Evolutionary conservation across 257 asterid species (phyloP).

Genomic region (Vinca minor): DNA sequence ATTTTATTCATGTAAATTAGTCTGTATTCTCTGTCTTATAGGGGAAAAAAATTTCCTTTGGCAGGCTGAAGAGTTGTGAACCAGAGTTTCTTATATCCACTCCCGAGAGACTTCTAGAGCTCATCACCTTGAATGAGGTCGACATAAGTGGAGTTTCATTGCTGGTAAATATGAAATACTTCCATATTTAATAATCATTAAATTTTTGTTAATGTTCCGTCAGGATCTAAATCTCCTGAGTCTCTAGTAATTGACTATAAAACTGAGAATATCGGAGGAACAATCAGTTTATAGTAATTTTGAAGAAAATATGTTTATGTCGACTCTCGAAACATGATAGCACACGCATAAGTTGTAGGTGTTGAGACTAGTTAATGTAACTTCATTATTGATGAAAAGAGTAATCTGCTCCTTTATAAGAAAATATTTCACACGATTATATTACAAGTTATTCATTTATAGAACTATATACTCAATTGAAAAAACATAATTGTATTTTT

Average conservation of each 20-base stretch:
- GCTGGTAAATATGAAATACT: constrained; percentile 50
- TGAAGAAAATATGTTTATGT: no score
- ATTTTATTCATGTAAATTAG: constrained; percentile 7
- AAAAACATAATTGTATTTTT: no score
- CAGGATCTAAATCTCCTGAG: background rate
- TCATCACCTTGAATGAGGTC: constrained; percentile 45
- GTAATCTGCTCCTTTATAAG: background rate
- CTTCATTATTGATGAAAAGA: background rate
- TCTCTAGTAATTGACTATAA: background rate
- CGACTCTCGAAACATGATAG: no score
- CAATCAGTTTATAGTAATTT: background rate
- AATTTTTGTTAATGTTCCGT: background rate
- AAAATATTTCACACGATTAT: no score
- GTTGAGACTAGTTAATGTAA: no score
- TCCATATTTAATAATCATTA: background rate
- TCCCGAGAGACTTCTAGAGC: constrained; percentile 66
- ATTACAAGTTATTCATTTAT: no score
- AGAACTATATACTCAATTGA: no score
- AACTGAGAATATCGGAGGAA: background rate
- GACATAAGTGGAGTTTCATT: constrained; percentile 56
- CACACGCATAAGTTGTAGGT: background rate
- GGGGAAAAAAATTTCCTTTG: constrained; percentile 15
- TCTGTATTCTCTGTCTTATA: constrained; percentile 2
- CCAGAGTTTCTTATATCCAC: constrained; percentile 82
- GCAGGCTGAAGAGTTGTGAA: constrained; percentile 59